Percentiles rank a stretch among this genome's conserved stretches.
Evolutionary conservation across 169 alveolate genomes (phyloP).

Genomic region (Eimeria necatrix): DNA sequence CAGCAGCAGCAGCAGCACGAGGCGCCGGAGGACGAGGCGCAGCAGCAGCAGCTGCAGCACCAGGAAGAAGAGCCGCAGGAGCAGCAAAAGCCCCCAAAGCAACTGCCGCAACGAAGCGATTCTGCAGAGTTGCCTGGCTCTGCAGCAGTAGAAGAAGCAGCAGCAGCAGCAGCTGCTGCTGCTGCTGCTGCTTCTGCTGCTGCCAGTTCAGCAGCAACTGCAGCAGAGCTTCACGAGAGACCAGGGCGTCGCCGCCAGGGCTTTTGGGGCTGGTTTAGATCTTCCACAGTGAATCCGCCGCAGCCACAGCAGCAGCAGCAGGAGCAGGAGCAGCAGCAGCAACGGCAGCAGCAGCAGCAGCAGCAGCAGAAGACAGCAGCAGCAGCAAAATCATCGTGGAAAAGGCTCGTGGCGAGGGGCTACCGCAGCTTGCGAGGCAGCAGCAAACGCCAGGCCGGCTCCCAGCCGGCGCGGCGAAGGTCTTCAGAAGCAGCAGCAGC

Average conservation of each 20-base stretch:
- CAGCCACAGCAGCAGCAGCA: conserved; percentile 25
- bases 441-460: neutral
- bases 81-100: neutral
- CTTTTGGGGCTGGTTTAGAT: conserved; percentile 16
- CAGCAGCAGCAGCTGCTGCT: too few relatives aligned
- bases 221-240: neutral
- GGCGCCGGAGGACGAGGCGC: neutral
- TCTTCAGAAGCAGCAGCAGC: neutral
- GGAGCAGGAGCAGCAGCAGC: neutral
- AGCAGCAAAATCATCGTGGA: conserved; percentile 9
- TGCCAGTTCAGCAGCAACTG: neutral
- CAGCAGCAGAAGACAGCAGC: neutral
- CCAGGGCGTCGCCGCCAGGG: neutral
- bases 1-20: neutral
- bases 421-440: neutral
- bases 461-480: neutral
- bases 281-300: neutral
- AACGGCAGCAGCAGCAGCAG: conserved; percentile 1
- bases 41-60: neutral
- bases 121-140: neutral
- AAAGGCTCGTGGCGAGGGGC: neutral
- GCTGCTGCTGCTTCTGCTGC: conserved; percentile 28
- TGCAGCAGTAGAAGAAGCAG: too few relatives aligned
- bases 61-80: neutral
- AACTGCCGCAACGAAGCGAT: neutral